Percentiles rank a stretch among this genome's conserved stretches.
phyloP scores from a whole-genome alignment of 2,329 filamentous ascomycete species.

The Cercospora sp. region DNA sequence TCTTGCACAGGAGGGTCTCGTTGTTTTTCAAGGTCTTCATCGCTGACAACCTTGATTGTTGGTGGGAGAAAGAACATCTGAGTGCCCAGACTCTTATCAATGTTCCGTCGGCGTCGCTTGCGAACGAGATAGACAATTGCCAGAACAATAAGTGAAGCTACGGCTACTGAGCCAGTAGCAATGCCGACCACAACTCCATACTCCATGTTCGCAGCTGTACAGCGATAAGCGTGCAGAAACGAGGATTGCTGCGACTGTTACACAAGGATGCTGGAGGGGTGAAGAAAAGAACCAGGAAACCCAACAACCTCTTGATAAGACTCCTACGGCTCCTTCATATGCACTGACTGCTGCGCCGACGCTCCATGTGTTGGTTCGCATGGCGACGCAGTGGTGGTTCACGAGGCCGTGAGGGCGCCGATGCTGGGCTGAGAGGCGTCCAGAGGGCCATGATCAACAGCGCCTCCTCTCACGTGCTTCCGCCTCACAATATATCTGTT shows the following conservation, averaged over 20 bases:
- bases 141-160: constrained; percentile 2
- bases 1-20: constrained; percentile 11
- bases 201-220: constrained; percentile 6
- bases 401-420: constrained; percentile 3
- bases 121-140: constrained; percentile 4
- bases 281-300: constrained; percentile 3
- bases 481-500: constrained; percentile 8
- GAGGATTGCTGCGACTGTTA: neutral
- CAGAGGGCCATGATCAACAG: neutral
- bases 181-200: constrained; percentile 3
- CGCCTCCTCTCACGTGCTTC: constrained; percentile 13
- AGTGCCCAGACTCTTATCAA: neutral
- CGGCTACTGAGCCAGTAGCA: constrained; percentile 11
- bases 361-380: constrained; percentile 1
- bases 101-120: neutral
- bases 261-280: constrained; percentile 5
- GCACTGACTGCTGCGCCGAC: constrained; percentile 2
- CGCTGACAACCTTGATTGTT: constrained; percentile 3
- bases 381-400: constrained; percentile 3
- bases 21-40: constrained; percentile 12
- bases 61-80: constrained; percentile 11
- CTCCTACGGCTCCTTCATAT: constrained; percentile 6
- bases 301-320: neutral
- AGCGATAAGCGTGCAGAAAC: neutral
- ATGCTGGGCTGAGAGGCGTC: constrained; percentile 12